Conservation (phyloP, 169 alveolate genomes). For the Plasmodium falciparum region DNA sequence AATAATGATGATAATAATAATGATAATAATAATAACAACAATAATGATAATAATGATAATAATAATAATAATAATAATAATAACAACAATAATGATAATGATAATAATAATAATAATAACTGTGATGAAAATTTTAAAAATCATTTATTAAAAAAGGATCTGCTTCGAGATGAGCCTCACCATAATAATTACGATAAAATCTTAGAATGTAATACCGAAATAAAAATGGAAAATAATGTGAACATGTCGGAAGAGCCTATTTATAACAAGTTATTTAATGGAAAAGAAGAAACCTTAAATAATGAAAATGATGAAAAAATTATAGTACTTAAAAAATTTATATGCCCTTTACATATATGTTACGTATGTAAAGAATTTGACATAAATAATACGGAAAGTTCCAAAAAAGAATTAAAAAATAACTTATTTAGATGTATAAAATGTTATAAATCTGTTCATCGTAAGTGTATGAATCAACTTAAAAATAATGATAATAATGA, state of each 20-base stretch:
- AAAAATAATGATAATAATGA: slow-evolving; percentile 23
- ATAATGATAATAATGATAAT: too few relatives aligned
- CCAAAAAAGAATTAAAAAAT: slow-evolving; percentile 8
- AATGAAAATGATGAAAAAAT: background rate
- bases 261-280: background rate
- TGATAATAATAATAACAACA: background rate
- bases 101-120: too few relatives aligned
- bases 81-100: too few relatives aligned
- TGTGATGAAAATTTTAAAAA: too few relatives aligned
- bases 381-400: slow-evolving; percentile 22
- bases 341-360: slow-evolving; percentile 69
- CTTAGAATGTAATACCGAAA: background rate
- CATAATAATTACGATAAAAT: too few relatives aligned
- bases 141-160: too few relatives aligned
- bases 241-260: background rate
- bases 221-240: background rate
- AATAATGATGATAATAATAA: background rate
- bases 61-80: too few relatives aligned
- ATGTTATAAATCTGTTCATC: slow-evolving; percentile 55
- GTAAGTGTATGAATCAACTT: slow-evolving; percentile 24
- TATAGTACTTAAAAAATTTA: slow-evolving; percentile 16
- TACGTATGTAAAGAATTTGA: slow-evolving; percentile 54
- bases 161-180: too few relatives aligned
- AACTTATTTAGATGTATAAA: slow-evolving; percentile 42
- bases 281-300: background rate